These are phyloP conservation scores for Taiozyma sp. DNA, from an alignment of 1,139 yeast species.

Conservation along the genomic window DNA sequence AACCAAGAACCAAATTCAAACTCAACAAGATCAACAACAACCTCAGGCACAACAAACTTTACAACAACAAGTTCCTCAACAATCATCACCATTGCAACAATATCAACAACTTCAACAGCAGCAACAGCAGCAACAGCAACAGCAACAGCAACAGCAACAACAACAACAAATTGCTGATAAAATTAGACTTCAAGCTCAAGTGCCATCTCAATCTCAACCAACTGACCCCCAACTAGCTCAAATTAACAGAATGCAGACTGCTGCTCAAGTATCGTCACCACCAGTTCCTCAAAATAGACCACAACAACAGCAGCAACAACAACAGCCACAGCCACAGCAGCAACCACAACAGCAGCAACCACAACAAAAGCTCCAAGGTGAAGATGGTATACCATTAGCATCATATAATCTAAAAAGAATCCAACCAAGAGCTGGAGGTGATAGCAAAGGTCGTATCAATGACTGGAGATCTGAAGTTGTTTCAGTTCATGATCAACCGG, in stretches of 20 bases:
- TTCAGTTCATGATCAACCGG: constrained; percentile 8
- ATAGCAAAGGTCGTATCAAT: neutral
- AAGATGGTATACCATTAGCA: neutral
- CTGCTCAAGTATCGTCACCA: neutral
- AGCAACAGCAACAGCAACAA: neutral
- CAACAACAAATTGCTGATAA: neutral
- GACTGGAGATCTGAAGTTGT: neutral
- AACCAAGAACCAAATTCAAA: constrained; percentile 12
- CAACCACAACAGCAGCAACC: neutral
- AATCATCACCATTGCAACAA: neutral
- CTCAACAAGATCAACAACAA: constrained; percentile 10
- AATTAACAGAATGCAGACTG: neutral
- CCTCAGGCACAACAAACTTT: constrained; percentile 1
- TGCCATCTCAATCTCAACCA: neutral
- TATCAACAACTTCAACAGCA: neutral
- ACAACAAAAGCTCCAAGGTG: neutral
- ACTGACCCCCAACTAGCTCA: neutral
- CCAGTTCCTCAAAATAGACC: neutral
- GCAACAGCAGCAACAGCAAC: constrained; percentile 7
- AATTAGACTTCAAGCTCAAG: neutral
- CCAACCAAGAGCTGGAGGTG: neutral
- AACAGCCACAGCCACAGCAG: neutral
- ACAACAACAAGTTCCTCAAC: constrained; percentile 14
- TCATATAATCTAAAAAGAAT: neutral
- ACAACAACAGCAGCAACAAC: neutral